Percentiles rank a stretch among this genome's conserved stretches.
Conservation (phyloP, 169 alveolate genomes). For the Plasmodium fragile region DNA sequence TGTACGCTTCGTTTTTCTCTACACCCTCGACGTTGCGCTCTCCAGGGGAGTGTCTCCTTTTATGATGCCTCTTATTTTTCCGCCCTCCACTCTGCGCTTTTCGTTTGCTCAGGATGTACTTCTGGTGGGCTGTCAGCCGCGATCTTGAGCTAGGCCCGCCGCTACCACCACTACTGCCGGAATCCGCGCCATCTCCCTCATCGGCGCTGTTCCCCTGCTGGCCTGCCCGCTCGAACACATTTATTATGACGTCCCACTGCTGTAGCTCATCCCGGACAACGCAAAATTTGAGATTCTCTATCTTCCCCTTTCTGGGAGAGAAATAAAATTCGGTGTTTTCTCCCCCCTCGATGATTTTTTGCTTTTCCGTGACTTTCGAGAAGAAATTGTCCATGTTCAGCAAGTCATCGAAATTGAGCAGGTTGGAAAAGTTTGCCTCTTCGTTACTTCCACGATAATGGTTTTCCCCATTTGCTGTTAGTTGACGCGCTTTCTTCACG, state of each 20-base stretch:
- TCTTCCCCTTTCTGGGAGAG: conserved; percentile 77
- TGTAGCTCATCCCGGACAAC: conserved; percentile 84
- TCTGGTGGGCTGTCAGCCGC: neutral
- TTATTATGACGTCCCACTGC: conserved; percentile 90
- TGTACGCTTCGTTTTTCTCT: neutral
- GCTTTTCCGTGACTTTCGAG: conserved; percentile 70
- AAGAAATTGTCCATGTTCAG: conserved; percentile 50
- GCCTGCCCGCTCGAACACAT: conserved; percentile 79
- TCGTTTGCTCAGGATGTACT: conserved; percentile 1
- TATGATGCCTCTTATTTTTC: neutral
- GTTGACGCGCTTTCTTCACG: conserved; percentile 19
- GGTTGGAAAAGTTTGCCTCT: conserved; percentile 1
- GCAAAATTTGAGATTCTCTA: conserved; percentile 81
- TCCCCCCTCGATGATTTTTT: conserved; percentile 78
- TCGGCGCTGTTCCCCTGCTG: neutral
- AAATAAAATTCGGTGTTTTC: conserved; percentile 76
- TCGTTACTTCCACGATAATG: neutral
- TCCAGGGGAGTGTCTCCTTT: neutral
- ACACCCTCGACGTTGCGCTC: neutral
- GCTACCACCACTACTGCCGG: neutral
- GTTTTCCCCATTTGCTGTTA: neutral
- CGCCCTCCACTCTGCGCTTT: neutral
- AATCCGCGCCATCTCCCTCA: neutral
- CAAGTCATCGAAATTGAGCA: conserved; percentile 43
- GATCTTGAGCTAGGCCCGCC: neutral